phyloP scores from a whole-genome alignment of 2,329 filamentous ascomycete species.

The Aspergillus calidoustus region DNA sequence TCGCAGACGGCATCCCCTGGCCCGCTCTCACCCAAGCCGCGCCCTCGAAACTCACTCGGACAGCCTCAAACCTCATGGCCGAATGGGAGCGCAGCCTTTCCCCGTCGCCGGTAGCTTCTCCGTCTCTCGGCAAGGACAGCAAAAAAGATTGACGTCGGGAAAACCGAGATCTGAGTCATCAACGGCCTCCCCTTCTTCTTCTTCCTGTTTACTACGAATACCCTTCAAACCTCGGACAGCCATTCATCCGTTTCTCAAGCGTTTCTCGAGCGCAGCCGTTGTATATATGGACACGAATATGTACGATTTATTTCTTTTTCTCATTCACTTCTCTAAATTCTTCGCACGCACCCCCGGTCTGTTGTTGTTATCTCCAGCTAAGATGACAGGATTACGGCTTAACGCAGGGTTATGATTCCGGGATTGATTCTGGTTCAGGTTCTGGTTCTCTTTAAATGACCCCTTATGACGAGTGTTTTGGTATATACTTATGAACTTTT shows the following conservation, averaged over 20 bases:
- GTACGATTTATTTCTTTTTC: slow-evolving; percentile 20
- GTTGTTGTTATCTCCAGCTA: background rate
- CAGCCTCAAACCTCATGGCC: slow-evolving; percentile 83
- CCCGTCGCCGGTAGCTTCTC: slow-evolving; percentile 46
- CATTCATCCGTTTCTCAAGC: slow-evolving; percentile 2
- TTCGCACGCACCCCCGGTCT: slow-evolving; percentile 10
- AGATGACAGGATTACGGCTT: slow-evolving; percentile 32
- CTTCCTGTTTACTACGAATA: slow-evolving; percentile 6
- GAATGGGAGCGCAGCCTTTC: slow-evolving; percentile 86
- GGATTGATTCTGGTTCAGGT: background rate
- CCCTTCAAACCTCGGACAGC: background rate
- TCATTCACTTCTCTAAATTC: slow-evolving; percentile 15
- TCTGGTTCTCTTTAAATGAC: background rate
- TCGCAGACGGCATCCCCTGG: slow-evolving; percentile 60
- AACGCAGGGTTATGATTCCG: slow-evolving; percentile 38
- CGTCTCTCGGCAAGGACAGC: slow-evolving; percentile 32
- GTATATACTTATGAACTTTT: background rate
- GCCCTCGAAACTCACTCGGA: slow-evolving; percentile 77
- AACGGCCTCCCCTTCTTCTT: background rate
- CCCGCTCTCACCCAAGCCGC: slow-evolving; percentile 72
- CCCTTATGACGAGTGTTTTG: background rate
- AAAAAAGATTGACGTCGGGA: slow-evolving; percentile 35
- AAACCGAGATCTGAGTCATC: background rate
- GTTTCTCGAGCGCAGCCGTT: slow-evolving; percentile 15
- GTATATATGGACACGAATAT: slow-evolving; percentile 27